Base-by-base conservation (phyloP, 164 flowering plant genomes). In the Piper longum region DNA sequence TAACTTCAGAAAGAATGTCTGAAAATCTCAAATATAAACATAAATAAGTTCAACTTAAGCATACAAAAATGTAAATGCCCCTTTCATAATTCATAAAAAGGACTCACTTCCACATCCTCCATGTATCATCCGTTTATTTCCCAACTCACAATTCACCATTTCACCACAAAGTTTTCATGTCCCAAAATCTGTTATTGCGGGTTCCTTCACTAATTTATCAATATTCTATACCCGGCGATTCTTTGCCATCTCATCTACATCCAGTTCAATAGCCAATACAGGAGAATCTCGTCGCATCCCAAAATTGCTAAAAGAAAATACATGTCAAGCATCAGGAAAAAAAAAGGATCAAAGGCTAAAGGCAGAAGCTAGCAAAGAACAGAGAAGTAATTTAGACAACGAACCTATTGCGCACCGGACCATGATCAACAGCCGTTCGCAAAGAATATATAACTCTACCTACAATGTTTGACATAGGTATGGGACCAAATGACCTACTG, bases 401-500 rank as follows among this genome's bases (percentile, higher is more conserved):
- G 72, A 43, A 85, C 99, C 97, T 90, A 74, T 93, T 93, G 70
- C 77, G 81, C 51, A 93, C 88, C 16, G 95, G 95, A 41, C 97
- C 95, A 73, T 93, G 99, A 79, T 93, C 99, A 13, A 87, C 87
- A 59, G 96, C 89, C 13, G 77, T 77, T 67, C 80, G 76, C 73
- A 93, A 72, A 67, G 80, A 82, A 77, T 93, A 93, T 70, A 90
- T 77, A 66, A 72, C 97, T 76, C 99, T 80, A 19, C 99, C 99
- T 45, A 93, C 74, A 54, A 93, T 88, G 69, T 80, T 69, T 16
- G 78, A 64, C 85, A 84, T 82, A 16, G 84, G 70, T 67, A 90
- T 77, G 2, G 99, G 99, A 42, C 99, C 99, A 85, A 88, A 93
- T 43, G 71, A 75, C 64, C 97, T 79, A 75, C 99, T 93, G 72